A percentile compares a stretch with the other conserved stretches of the same genome.
Evolutionary conservation across 345 rosid species (phyloP).

Genomic region (Trapa bicornis): DNA sequence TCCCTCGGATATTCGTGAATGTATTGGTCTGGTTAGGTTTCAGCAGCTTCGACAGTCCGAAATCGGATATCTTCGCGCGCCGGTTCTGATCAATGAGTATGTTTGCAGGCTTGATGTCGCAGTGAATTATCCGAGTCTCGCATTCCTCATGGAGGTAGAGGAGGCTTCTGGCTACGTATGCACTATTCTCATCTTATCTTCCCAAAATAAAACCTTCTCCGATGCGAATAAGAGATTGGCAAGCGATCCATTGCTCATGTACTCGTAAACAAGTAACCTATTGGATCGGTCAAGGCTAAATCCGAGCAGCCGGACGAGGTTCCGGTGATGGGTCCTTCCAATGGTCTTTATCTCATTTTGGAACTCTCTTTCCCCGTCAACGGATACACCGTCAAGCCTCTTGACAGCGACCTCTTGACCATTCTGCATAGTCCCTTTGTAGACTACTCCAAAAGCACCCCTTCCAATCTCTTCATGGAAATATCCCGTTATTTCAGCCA

Average conservation of each 20-base stretch:
- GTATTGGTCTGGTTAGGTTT: slow-evolving; percentile 22
- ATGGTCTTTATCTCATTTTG: slow-evolving; percentile 17
- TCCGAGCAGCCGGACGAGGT: slow-evolving; percentile 16
- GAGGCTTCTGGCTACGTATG: slow-evolving; percentile 19
- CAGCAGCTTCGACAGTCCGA: slow-evolving; percentile 23
- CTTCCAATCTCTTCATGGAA: slow-evolving; percentile 20
- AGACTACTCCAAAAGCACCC: slow-evolving; percentile 18
- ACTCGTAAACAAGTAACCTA: slow-evolving; percentile 18
- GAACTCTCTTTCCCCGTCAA: slow-evolving; percentile 16
- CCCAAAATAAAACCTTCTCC: slow-evolving; percentile 7
- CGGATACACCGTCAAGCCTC: slow-evolving; percentile 8
- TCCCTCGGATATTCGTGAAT: slow-evolving; percentile 18
- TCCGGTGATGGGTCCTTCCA: slow-evolving; percentile 20
- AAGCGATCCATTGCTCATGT: slow-evolving; percentile 23
- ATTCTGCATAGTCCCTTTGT: slow-evolving; percentile 2
- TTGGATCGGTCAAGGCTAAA: slow-evolving; percentile 15
- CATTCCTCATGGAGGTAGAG: slow-evolving; percentile 19
- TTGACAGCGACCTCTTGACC: slow-evolving; percentile 11
- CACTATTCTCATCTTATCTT: slow-evolving; percentile 13
- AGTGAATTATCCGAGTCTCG: slow-evolving; percentile 20
- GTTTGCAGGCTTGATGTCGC: slow-evolving; percentile 21
- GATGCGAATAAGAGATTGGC: slow-evolving; percentile 15
- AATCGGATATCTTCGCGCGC: slow-evolving; percentile 17
- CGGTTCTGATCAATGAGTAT: slow-evolving; percentile 16
- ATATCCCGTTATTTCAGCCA: slow-evolving; percentile 12